phyloP scores from a whole-genome alignment of 1,139 yeast genomes.

The Sugiyamaella neomexicana region DNA sequence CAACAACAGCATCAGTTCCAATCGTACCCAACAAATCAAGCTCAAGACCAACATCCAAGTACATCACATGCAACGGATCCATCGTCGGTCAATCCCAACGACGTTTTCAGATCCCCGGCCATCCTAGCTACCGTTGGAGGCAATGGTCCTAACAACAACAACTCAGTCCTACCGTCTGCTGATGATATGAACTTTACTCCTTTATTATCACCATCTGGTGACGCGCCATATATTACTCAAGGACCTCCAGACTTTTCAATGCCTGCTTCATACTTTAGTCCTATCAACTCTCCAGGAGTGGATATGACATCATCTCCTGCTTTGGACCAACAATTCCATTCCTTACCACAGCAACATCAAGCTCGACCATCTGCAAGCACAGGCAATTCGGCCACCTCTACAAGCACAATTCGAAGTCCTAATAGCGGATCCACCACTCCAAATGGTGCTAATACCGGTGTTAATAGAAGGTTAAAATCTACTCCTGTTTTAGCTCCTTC shows the following conservation, averaged over 20 bases:
- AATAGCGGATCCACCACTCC: constrained; percentile 12
- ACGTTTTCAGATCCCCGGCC: constrained; percentile 32
- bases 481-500: constrained; percentile 23
- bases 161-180: constrained; percentile 18
- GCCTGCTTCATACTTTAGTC: constrained; percentile 45
- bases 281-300: constrained; percentile 60
- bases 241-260: constrained; percentile 34
- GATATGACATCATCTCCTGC: constrained; percentile 39
- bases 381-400: constrained; percentile 11
- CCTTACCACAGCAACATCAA: constrained; percentile 18
- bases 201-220: constrained; percentile 63
- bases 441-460: constrained; percentile 20
- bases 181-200: constrained; percentile 56
- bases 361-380: constrained; percentile 19
- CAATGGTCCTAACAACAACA: constrained; percentile 12
- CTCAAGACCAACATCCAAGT: constrained; percentile 7
- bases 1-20: constrained; percentile 13
- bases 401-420: constrained; percentile 9
- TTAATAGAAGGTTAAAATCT: constrained; percentile 11
- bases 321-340: constrained; percentile 25
- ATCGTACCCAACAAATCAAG: constrained; percentile 8
- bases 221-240: constrained; percentile 43
- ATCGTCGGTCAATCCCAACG: constrained; percentile 28
- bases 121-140: constrained; percentile 24
- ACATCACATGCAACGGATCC: constrained; percentile 2